Base-by-base conservation (phyloP, 495 filamentous ascomycete genomes). In the Neohortaea acidophila region DNA sequence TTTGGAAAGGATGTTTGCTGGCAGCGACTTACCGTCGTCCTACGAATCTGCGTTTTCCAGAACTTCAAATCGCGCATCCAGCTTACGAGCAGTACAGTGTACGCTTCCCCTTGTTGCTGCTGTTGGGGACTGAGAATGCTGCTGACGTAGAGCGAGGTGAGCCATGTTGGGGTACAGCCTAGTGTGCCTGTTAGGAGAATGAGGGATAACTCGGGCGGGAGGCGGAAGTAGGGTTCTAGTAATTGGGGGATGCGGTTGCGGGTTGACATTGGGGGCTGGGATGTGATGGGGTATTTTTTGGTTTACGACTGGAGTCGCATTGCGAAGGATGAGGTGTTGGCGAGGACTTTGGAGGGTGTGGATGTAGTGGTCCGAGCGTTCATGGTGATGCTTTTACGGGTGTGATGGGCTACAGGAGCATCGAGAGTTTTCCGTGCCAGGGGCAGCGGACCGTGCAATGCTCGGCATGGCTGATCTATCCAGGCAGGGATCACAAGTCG, bases 51-150 rank as follows among this genome's bases (percentile, higher is more conserved):
- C 6, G 19, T 27, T 38, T 44, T 73, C 85, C 84, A 93, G 53
- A 91, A 91, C 19, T 67, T 61, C 44, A 60, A 67, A 48, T 84
- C 76, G 36, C 80, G 69, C 58, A 91, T 60, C 57, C 77, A 94
- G 60, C 78, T 84, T 44, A 86, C 73, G 0, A 94, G 60, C 12
- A 93, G 59, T 3, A 96, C 73, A n/a, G 35, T 38, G 14, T 18
- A 34, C 22, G 43, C 48, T 20, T 8, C 23, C 24, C 22, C 36
- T 3, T 35, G 9, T 11, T 38, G 30, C 35, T 27, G 21, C 21
- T 29, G 11, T 35, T 23, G 4, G 4, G 26, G 11, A 18, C 7
- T 21, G 1, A 83, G 62, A 0, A 70, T 61, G 14, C 68, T 65
- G 56, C 72, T 65, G 1, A 86, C 58, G 57, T 70, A 60, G 9